Evolutionary conservation across 2,329 filamentous ascomycete genomes (phyloP).

Genomic region (Ceratocystiopsis sp.): DNA sequence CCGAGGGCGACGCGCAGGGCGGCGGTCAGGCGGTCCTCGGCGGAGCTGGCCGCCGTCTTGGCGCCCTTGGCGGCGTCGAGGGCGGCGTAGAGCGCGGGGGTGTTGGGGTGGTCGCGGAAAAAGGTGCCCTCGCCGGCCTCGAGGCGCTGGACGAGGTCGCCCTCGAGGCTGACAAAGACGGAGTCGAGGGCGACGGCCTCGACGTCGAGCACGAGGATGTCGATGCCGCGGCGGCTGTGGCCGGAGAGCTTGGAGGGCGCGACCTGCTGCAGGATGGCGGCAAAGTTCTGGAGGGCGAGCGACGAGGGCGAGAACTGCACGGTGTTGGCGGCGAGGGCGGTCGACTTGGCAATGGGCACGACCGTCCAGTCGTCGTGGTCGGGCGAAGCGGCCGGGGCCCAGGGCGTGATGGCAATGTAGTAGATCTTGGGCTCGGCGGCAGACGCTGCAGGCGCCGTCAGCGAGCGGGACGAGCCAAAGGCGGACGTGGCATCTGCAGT

Average conservation of each 20-base stretch:
- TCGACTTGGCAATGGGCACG: slow-evolving; percentile 52
- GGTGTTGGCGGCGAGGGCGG: slow-evolving; percentile 55
- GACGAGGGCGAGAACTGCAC: slow-evolving; percentile 63
- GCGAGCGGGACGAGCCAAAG: slow-evolving; percentile 6
- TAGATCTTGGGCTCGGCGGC: slow-evolving; percentile 23
- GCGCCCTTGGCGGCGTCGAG: slow-evolving; percentile 18
- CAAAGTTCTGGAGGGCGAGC: slow-evolving; percentile 61
- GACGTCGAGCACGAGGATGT: slow-evolving; percentile 70
- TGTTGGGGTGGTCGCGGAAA: slow-evolving; percentile 42
- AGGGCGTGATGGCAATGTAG: slow-evolving; percentile 59
- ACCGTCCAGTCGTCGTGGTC: slow-evolving; percentile 67
- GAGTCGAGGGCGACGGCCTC: slow-evolving; percentile 66
- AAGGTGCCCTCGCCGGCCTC: slow-evolving; percentile 75
- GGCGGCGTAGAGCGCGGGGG: slow-evolving; percentile 7
- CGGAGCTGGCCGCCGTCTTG: slow-evolving; percentile 13
- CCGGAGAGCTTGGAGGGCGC: slow-evolving; percentile 60
- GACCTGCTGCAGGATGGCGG: slow-evolving; percentile 52
- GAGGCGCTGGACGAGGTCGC: slow-evolving; percentile 58
- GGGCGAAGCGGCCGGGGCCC: slow-evolving; percentile 40
- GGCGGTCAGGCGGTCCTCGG: slow-evolving; percentile 41
- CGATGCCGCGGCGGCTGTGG: slow-evolving; percentile 59
- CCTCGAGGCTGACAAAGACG: slow-evolving; percentile 74
- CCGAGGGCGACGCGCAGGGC: slow-evolving; percentile 61
- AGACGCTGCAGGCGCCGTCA: slow-evolving; percentile 1
- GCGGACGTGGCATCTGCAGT: neutral